Percentiles rank a stretch among this genome's conserved stretches.
phyloP scores from a whole-genome alignment of 768 basidiomycete genomes.

The Boletus insuetus region DNA sequence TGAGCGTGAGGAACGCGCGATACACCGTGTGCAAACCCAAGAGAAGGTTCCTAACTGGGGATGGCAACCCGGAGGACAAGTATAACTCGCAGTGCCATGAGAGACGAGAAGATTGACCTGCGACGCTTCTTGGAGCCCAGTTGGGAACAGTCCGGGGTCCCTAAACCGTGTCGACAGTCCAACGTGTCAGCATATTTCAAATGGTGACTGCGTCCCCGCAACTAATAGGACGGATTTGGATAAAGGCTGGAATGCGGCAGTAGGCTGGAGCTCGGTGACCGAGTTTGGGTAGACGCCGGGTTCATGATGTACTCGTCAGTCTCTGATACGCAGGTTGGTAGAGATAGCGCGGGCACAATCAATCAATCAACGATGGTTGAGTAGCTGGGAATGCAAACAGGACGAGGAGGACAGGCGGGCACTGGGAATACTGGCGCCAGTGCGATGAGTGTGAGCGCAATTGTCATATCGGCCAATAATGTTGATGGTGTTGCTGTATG shows the following conservation, averaged over 20 bases:
- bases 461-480: slow-evolving; percentile 21
- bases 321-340: slow-evolving; percentile 7
- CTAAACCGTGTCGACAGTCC: slow-evolving; percentile 9
- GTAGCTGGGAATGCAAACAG: neutral
- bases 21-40: slow-evolving; percentile 17
- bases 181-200: slow-evolving; percentile 17
- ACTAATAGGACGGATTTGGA: slow-evolving; percentile 17
- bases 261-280: slow-evolving; percentile 25
- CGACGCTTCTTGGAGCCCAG: slow-evolving; percentile 6
- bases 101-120: slow-evolving; percentile 16
- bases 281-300: slow-evolving; percentile 8
- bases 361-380: slow-evolving; percentile 14
- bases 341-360: slow-evolving; percentile 4
- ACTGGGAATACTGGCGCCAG: neutral
- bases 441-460: slow-evolving; percentile 9
- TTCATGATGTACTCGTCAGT: slow-evolving; percentile 7
- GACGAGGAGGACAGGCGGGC: neutral
- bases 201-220: slow-evolving; percentile 17
- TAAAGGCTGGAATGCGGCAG: slow-evolving; percentile 13
- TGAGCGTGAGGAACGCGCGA: slow-evolving; percentile 19
- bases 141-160: slow-evolving; percentile 14
- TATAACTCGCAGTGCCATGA: slow-evolving; percentile 19
- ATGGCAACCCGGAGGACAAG: slow-evolving; percentile 22
- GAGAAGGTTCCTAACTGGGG: slow-evolving; percentile 15
- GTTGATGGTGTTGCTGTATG: slow-evolving; percentile 15